Evolutionary conservation across 805 yeast species (phyloP).

Genomic region (Candida nemodendra): DNA sequence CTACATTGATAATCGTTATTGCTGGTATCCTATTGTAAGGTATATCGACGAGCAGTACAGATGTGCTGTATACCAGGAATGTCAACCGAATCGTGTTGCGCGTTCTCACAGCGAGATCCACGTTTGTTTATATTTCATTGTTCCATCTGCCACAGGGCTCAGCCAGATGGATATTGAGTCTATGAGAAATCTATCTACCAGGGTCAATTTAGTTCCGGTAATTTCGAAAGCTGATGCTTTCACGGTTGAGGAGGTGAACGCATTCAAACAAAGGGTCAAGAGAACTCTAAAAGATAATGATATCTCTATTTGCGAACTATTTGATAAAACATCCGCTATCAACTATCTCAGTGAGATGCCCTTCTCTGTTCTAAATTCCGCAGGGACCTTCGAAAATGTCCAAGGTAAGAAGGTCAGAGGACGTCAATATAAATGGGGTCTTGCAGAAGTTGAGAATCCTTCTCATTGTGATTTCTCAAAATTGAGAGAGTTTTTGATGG

Average conservation of each 20-base stretch:
- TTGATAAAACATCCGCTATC: conserved; percentile 35
- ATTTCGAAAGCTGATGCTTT: conserved; percentile 79
- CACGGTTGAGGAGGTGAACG: conserved; percentile 51
- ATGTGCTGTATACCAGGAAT: conserved; percentile 68
- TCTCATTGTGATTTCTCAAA: conserved; percentile 72
- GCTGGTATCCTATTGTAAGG: conserved; percentile 68
- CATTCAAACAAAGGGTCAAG: conserved; percentile 54
- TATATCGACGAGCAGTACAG: conserved; percentile 81
- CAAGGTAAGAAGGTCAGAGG: conserved; percentile 61
- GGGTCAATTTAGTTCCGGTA: conserved; percentile 81
- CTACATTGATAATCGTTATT: conserved; percentile 57
- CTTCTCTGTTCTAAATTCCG: conserved; percentile 70
- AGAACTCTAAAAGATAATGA: conserved; percentile 50
- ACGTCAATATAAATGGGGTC: conserved; percentile 82
- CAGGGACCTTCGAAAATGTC: conserved; percentile 40
- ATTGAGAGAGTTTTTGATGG: conserved; percentile 63
- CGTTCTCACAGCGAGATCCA: conserved; percentile 71
- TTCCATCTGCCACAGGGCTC: conserved; percentile 63
- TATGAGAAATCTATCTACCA: conserved; percentile 64
- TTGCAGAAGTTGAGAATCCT: conserved; percentile 77
- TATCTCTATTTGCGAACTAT: conserved; percentile 57
- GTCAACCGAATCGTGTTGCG: conserved; percentile 60
- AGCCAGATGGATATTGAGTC: conserved; percentile 68
- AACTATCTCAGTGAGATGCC: conserved; percentile 52
- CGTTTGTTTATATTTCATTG: conserved; percentile 79